Evolutionary conservation across 768 basidiomycete genomes (phyloP), one percentile per base, ranked within the genome.

Genomic region (Hygrophorus pudorinus): DNA sequence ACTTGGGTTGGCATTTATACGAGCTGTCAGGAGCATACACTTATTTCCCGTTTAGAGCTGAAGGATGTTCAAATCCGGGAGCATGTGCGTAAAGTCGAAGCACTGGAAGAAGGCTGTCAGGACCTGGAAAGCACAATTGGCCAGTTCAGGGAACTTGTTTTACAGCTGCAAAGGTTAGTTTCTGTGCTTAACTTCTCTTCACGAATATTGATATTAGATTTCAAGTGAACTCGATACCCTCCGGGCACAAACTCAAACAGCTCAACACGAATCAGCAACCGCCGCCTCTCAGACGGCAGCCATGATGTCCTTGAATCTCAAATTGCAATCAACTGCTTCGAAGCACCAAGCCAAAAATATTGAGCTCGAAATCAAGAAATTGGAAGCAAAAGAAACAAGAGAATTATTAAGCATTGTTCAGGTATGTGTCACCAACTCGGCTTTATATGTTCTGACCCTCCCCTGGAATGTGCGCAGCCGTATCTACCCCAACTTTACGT

Each of bases 221-320:
- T 30, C n/a, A 53, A 94, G 90, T 48, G 93, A 98, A 52, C 78
- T 97, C 41, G 89, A 94, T 40, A 63, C 64, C 13, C 73, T 98
- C 4, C 85, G 91, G 27, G 67, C 81, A 11, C 83, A 92, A 57
- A 90, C 90, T 3, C 85, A 88, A 55, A 83, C 80, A 0, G 87
- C 85, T 1, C 85, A 89, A 53, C 72, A 75, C 20, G 87, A 92
- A 58, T 86, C 86, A 2, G 83, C 85, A 1, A 78, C 79, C 0
- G 85, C 89, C 12, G 82, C 78, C 11, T 86, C 83, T 1, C 92
- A 97, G 55, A 85, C 88, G 0, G 93, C 93, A 2, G 85, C 87
- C 2, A 83, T 97, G 71, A 81, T 98, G 73, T 90, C 91, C 37
- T 70, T 96, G 42, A 98, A 97, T 60, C 74, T 96, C 60, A 96